Evolutionary conservation across 345 rosid species (phyloP), one percentile per base, ranked within the genome.

Genomic region (Microthlaspi erraticum): DNA sequence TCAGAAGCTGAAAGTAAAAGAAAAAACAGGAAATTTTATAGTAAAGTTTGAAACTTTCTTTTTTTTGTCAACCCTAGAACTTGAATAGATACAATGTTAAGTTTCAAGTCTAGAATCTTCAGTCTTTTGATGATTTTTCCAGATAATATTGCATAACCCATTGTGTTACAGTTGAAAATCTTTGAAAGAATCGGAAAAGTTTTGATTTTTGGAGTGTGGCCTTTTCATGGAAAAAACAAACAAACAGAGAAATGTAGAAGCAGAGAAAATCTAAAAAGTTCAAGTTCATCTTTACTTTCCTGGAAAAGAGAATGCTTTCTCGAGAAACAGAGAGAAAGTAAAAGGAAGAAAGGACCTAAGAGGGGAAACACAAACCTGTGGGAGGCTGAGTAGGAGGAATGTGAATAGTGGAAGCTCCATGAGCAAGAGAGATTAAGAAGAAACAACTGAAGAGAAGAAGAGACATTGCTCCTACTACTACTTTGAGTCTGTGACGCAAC

Each of bases 351-450:
- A 48, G 66, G 36, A 37, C n/a, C 46, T 9, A 61, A 53, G 38
- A 61, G 16, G 16, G 32, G 31, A 60, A 52, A 63, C 51, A 70
- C 33, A 73, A 72, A 86, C 97, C 95, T 66, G 86, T 60, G 52
- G 87, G 70, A n/a, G 83, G 81, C 52, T 66, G 85, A 16, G 83
- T 65, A 50, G 65, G 73, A 69, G 79, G 31, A 36, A 81, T 60
- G 76, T 58, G 80, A 58, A 78, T 74, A 52, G 64, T 64, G 17
- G 86, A 53, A 71, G 73, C 78, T 66, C 77, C 90, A 81, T 69
- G 72, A 18, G 88, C 73, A 76, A 76, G 38, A 80, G 63, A 62
- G 29, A 26, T 26, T 26, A 56, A 64, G 16, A 76, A 50, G 78
- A 75, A 64, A 68, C 17, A 61, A 78, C 31, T 53, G 20, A 45